Evolutionary conservation across 495 filamentous ascomycete genomes (phyloP).

Genomic region (Penicillium mononematosum): DNA sequence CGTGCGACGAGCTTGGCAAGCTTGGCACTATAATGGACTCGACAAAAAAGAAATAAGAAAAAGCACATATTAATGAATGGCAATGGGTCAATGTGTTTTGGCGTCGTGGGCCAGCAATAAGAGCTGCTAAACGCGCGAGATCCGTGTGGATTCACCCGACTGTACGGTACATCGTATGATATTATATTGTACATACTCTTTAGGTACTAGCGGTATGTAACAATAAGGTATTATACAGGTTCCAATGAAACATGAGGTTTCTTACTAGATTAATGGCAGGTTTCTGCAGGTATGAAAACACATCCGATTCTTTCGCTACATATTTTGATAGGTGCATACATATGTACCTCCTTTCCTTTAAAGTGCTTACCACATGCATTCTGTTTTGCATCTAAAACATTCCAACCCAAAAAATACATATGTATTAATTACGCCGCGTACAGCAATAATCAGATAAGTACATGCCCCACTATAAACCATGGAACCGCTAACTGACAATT

Average conservation of each 20-base stretch:
- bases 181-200: not conserved
- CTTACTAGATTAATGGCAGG: not conserved
- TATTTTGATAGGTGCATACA: not conserved
- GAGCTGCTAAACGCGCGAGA: not conserved
- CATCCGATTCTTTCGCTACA: not conserved
- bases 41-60: constrained; percentile 5
- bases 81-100: not conserved
- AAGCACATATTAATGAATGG: not conserved
- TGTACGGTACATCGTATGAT: not conserved
- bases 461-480: not conserved
- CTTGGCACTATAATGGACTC: constrained; percentile 6
- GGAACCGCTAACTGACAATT: not conserved
- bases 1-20: constrained; percentile 3
- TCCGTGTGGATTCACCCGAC: not conserved
- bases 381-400: not conserved
- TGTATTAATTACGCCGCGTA: not conserved
- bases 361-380: not conserved
- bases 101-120: not conserved
- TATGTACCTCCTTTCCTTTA: not conserved
- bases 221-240: not conserved
- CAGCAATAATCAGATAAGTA: constrained; percentile 5
- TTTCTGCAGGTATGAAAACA: not conserved
- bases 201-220: constrained; percentile 1
- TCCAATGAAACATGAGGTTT: not conserved
- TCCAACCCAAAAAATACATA: not conserved